Conservation (phyloP, 331 rosid genomes). For the Acacia pycnantha region DNA sequence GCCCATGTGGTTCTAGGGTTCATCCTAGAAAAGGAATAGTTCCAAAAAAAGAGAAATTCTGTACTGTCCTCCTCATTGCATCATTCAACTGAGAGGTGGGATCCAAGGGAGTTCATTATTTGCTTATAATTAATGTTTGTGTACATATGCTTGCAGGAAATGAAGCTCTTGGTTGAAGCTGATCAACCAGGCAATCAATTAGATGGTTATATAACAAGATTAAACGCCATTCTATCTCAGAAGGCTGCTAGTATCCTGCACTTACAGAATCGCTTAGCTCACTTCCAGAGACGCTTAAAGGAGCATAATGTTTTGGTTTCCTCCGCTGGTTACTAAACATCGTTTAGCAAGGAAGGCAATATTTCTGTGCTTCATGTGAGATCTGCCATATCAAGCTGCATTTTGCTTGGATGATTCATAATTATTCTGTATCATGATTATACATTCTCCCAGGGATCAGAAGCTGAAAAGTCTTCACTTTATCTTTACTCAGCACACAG, state of each 20-base stretch:
- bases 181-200: slow-evolving; percentile 88
- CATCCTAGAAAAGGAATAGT: background rate
- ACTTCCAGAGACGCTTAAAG: slow-evolving; percentile 83
- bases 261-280: slow-evolving; percentile 74
- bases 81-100: background rate
- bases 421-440: slow-evolving; percentile 8
- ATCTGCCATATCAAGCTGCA: slow-evolving; percentile 4
- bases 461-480: slow-evolving; percentile 18
- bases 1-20: slow-evolving; percentile 20
- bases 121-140: background rate
- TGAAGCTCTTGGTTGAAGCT: slow-evolving; percentile 86
- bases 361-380: background rate
- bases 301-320: slow-evolving; percentile 75
- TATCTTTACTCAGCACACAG: slow-evolving; percentile 13
- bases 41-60: background rate
- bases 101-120: background rate
- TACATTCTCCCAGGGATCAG: slow-evolving; percentile 12
- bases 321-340: slow-evolving; percentile 53
- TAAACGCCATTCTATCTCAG: slow-evolving; percentile 76
- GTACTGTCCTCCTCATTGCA: background rate
- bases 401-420: slow-evolving; percentile 20
- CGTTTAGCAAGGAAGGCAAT: background rate
- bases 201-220: slow-evolving; percentile 62
- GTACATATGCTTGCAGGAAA: slow-evolving; percentile 57
- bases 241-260: slow-evolving; percentile 84